Conservation (phyloP, 1,284 basidiomycete species). For the Rhizoctonia solani region DNA sequence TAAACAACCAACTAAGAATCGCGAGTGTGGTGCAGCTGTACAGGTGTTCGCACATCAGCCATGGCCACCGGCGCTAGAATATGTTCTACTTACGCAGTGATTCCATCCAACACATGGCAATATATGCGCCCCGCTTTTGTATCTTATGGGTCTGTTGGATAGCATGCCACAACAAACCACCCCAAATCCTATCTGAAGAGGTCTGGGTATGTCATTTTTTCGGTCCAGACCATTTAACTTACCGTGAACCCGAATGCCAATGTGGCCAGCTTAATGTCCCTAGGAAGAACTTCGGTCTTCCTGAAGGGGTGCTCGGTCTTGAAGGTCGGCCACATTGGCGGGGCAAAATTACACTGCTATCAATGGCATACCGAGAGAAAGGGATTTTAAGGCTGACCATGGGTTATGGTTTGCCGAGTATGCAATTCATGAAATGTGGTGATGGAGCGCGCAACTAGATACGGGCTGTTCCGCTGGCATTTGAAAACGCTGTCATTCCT, state of each 20-base stretch:
- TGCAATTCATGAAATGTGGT: neutral
- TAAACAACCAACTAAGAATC: conserved; percentile 35
- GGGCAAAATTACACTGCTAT: neutral
- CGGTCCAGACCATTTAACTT: neutral
- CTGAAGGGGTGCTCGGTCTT: conserved; percentile 31
- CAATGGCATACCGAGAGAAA: neutral
- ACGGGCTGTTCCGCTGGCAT: neutral
- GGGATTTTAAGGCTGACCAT: neutral
- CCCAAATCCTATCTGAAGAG: neutral
- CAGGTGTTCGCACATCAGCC: neutral
- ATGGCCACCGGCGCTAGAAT: neutral
- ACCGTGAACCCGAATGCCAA: conserved; percentile 19
- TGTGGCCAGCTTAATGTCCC: conserved; percentile 9
- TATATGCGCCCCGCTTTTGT: neutral
- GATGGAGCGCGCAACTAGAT: neutral
- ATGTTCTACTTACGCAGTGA: neutral
- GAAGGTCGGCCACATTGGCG: conserved; percentile 7
- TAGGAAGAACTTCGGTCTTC: neutral
- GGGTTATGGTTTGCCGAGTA: neutral
- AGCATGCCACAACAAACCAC: conserved; percentile 11
- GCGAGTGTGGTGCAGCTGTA: conserved; percentile 12
- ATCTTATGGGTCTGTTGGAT: conserved; percentile 14
- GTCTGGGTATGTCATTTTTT: neutral
- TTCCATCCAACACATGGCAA: conserved; percentile 14
- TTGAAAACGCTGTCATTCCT: neutral